Evolutionary conservation across 176 grass and related monocot species (phyloP), one percentile per base, ranked within the genome.

Genomic region (Areca catechu): DNA sequence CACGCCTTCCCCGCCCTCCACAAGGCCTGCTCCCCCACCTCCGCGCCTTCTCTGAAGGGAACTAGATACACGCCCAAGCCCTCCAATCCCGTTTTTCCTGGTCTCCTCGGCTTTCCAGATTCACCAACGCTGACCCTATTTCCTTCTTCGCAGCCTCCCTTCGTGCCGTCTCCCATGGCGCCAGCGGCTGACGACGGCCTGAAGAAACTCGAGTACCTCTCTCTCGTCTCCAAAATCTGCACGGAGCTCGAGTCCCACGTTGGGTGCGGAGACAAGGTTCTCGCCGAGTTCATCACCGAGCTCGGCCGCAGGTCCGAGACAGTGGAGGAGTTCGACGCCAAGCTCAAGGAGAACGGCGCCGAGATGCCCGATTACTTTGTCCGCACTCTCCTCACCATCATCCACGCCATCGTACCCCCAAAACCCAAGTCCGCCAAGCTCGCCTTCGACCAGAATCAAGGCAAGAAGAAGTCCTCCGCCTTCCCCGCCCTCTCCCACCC

Each of bases 391-490:
- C 86, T 86, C 54, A 79, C 81, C 74, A 85, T 85, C 71, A 90
- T 95, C 73, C 68, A 89, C 66, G 86, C 86, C 23, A 96, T 96
- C 70, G 79, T 95, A 34, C 89, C 89, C 7, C 89, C 82, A 1
- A 49, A 72, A 25, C 69, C 71, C 74, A 76, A 70, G 52, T 68
- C 77, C 34, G 74, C 47, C 16, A 74, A 22, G 53, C 23, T 58
- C 17, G 53, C 61, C 34, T 43, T 43, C 17, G 58, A n/a, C 4
- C 6, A 68, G 6, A 50, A n/a, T 15, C 48, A 50, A 34, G 20
- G 47, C 28, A 56, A 67, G 30, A 49, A 71, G 62, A 66, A 65
- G 16, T 0, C 49, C 15, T 54, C 69, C 57, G 48, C 69, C 53
- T 95, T 86, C 75, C 85, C 81, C 1, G 89, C 55, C 1, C 82